Base-by-base conservation (phyloP, 345 rosid genomes). In the Populus alba region DNA sequence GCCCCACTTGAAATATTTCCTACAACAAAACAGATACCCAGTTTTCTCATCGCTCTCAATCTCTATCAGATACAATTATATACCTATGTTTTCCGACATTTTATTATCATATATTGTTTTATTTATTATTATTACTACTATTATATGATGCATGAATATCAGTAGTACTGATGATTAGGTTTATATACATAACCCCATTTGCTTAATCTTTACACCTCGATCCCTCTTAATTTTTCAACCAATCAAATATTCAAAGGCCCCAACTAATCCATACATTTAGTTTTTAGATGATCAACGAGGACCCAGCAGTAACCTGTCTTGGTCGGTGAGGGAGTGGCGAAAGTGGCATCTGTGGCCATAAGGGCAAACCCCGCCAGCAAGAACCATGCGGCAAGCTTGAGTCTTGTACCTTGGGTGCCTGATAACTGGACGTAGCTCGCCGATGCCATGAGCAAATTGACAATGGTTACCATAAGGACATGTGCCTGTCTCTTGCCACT, bases 361-460 rank as follows among this genome's bases (percentile, higher is more conserved):
- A 4, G 75, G 80, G 62, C 80, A 77, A 1, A 45, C 69, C 23
- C 72, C 47, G 29, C 80, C 80, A 22, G 75, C 70, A 4, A 77
- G 59, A 41, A 77, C 75, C 75, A 77, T 77, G 1, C 80, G 63
- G 75, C 80, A 77, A 31, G 66, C 75, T 38, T 77, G 80, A 41
- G 80, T 77, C 61, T 77, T 77, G 62, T 70, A 77, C 70, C 80
- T 77, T 8, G 80, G 80, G 70, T 77, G 80, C 70, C 80, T 62
- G 35, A 77, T 71, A 16, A 77, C 70, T 4, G 80, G 75, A 22
- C 80, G 80, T 41, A 77, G 69, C 75, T 77, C 80, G 18, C n/a
- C 63, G 7, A 77, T 70, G 15, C 80, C 80, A 41, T 77, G 80
- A 59, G 80, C 80, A 22, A 77, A 77, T 53, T 70, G 80, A 43